Evolutionary conservation across 208 protist genomes (phyloP).

Genomic region (Crithidia expoeki): DNA sequence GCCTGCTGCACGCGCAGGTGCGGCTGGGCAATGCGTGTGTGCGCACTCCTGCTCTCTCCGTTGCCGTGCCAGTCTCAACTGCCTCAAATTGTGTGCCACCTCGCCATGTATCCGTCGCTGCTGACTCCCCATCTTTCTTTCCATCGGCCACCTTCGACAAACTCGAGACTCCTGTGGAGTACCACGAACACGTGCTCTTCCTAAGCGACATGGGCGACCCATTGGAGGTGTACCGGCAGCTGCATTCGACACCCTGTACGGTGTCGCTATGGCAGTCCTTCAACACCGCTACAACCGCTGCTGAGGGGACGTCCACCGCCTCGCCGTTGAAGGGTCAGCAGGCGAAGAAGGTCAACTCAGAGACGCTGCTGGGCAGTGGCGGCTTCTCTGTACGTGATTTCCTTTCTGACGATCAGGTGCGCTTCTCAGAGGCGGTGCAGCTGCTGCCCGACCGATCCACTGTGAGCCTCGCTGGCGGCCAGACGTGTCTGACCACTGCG

Average conservation of each 20-base stretch:
- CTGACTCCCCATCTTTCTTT: neutral
- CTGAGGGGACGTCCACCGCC: neutral
- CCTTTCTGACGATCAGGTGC: slow-evolving; percentile 47
- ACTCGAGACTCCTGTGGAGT: neutral
- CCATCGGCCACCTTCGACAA: neutral
- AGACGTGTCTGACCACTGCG: slow-evolving; percentile 55
- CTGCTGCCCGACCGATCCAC: slow-evolving; percentile 37
- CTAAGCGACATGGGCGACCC: slow-evolving; percentile 29
- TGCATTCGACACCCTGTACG: slow-evolving; percentile 24
- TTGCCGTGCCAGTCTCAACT: neutral
- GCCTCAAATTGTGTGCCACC: neutral
- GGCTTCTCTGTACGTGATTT: slow-evolving; percentile 56
- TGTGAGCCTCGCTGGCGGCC: slow-evolving; percentile 16
- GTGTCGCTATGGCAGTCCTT: slow-evolving; percentile 43
- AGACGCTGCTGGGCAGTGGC: slow-evolving; percentile 51
- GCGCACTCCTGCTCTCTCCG: slow-evolving; percentile 3
- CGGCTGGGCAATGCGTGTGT: slow-evolving; percentile 19
- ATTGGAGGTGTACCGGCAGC: slow-evolving; percentile 38
- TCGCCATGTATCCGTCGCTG: neutral
- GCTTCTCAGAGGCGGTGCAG: slow-evolving; percentile 46
- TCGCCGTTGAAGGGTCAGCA: neutral
- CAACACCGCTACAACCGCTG: slow-evolving; percentile 1
- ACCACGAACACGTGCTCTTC: slow-evolving; percentile 35
- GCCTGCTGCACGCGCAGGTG: slow-evolving; percentile 27
- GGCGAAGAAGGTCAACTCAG: slow-evolving; percentile 9